These are phyloP conservation scores for Apiospora phragmitis DNA, from an alignment of 2,329 filamentous ascomycete species.

Conservation along the genomic window DNA sequence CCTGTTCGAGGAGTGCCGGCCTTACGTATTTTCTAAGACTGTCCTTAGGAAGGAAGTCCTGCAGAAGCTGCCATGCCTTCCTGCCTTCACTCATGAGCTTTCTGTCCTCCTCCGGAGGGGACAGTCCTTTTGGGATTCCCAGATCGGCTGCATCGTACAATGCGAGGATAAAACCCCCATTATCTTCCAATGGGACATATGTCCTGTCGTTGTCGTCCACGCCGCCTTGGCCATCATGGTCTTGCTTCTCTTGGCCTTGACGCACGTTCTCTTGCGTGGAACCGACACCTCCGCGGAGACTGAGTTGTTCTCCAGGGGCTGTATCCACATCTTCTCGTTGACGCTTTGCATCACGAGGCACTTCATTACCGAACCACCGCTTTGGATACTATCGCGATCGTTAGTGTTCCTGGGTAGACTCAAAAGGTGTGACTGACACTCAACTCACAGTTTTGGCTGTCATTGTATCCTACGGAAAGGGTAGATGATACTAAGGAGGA, in stretches of 20 bases:
- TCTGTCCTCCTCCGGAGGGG: neutral
- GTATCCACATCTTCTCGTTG: neutral
- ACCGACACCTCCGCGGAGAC: neutral
- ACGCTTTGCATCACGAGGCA: neutral
- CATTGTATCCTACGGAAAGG: neutral
- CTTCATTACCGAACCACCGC: neutral
- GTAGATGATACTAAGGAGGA: too few species aligned
- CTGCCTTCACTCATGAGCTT: neutral
- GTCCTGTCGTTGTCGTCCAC: neutral
- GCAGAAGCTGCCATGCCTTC: neutral
- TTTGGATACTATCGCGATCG: neutral
- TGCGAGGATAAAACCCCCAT: neutral
- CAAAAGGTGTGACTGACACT: neutral
- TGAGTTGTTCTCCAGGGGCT: neutral
- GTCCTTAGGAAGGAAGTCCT: neutral
- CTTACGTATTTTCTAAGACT: fast-evolving
- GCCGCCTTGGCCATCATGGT: neutral
- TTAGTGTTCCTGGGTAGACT: neutral
- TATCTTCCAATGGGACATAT: neutral
- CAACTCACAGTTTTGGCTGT: neutral
- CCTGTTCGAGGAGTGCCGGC: neutral
- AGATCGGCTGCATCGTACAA: neutral
- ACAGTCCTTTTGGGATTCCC: neutral
- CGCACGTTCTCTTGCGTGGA: neutral
- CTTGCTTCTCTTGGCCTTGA: neutral